Evolutionary conservation across 176 grass and related monocot species (phyloP).

Genomic region (Aegilops speltoides): DNA sequence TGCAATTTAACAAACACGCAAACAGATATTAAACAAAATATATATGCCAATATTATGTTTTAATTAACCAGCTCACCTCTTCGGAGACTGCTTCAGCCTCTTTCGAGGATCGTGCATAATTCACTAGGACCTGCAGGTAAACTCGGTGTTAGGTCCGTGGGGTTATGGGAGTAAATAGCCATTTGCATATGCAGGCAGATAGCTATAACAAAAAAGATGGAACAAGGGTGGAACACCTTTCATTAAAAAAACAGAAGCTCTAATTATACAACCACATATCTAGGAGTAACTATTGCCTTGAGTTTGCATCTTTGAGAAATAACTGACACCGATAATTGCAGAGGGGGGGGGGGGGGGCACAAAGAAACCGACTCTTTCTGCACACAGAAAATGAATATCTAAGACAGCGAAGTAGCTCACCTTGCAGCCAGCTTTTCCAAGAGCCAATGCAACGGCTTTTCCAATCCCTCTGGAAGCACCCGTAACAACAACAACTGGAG

Average conservation of each 20-base stretch:
- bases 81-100: slow-evolving; percentile 96
- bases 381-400: not conserved
- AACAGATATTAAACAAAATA: not conserved
- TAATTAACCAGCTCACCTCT: slow-evolving; percentile 44
- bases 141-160: not conserved
- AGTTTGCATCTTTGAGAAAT: not conserved
- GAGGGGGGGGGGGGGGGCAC: not conserved
- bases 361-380: not conserved
- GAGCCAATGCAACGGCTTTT: slow-evolving; percentile 68
- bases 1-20: not conserved
- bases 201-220: not conserved
- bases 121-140: slow-evolving; percentile 79
- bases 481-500: slow-evolving; percentile 88
- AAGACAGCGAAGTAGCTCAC: slow-evolving; percentile 35
- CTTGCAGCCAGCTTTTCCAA: slow-evolving; percentile 94
- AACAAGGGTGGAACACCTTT: too few relatives aligned
- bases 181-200: not conserved
- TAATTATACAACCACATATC: not conserved
- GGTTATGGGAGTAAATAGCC: not conserved
- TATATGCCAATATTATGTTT: slow-evolving; percentile 1
- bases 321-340: not conserved
- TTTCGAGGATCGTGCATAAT: slow-evolving; percentile 92
- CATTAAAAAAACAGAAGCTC: not conserved
- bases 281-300: not conserved
- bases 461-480: slow-evolving; percentile 96